Conservation (phyloP, 805 yeast genomes). For the Cyberlindnera euphorbiiphila region DNA sequence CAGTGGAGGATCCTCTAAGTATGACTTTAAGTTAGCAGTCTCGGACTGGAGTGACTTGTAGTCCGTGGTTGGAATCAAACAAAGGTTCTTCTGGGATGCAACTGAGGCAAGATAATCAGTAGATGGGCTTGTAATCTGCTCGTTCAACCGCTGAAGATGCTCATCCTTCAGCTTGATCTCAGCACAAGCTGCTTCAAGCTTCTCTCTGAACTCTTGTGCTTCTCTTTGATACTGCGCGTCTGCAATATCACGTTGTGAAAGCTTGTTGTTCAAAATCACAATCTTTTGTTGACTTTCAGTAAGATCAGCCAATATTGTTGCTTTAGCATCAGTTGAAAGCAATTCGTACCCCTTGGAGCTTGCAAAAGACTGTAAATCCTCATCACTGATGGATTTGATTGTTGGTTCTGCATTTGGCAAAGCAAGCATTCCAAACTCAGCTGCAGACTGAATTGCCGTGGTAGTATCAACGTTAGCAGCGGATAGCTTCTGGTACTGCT, state of each 20-base stretch:
- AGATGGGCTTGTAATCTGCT: constrained; percentile 29
- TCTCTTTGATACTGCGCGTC: constrained; percentile 23
- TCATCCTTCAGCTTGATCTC: constrained; percentile 7
- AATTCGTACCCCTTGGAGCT: constrained; percentile 7
- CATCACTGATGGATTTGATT: constrained; percentile 16
- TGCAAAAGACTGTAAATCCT: constrained; percentile 9
- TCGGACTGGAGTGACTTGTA: constrained; percentile 9
- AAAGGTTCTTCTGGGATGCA: constrained; percentile 28
- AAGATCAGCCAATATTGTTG: not conserved
- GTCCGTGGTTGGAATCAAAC: constrained; percentile 17
- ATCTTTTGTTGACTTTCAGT: constrained; percentile 4
- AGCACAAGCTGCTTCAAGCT: constrained; percentile 17
- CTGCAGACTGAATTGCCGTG: constrained; percentile 18
- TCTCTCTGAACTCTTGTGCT: constrained; percentile 21
- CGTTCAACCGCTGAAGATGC: constrained; percentile 5
- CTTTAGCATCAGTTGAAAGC: constrained; percentile 1
- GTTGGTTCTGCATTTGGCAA: constrained; percentile 9
- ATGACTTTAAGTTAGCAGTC: constrained; percentile 7
- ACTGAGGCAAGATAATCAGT: constrained; percentile 26
- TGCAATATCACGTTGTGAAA: constrained; percentile 17
- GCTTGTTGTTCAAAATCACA: constrained; percentile 5
- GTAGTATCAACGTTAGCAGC: not conserved
- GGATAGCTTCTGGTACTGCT: constrained; percentile 17
- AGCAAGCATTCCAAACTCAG: constrained; percentile 8
- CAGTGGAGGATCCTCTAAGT: constrained; percentile 17